A percentile compares a stretch with the other conserved stretches of the same genome.
phyloP scores from a whole-genome alignment of 345 rosid species.

The Eucalyptus camaldulensis region DNA sequence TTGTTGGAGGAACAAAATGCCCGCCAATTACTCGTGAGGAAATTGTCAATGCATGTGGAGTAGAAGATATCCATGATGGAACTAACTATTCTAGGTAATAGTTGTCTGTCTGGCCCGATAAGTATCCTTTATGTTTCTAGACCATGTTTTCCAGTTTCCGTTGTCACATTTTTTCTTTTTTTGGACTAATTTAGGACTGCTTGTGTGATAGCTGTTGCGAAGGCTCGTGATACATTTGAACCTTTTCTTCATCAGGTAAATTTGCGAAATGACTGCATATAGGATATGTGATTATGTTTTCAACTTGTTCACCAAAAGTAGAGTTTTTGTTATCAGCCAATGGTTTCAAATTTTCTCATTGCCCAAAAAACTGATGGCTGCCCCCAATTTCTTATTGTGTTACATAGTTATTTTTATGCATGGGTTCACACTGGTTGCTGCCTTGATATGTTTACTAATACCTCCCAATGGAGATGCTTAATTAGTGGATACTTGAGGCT shows the following conservation, averaged over 20 bases:
- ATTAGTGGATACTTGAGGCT: background rate
- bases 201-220: conserved; percentile 95
- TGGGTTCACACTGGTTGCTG: background rate
- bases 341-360: background rate
- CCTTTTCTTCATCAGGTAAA: conserved; percentile 92
- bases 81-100: conserved; percentile 83
- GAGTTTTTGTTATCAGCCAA: background rate
- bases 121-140: background rate
- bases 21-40: conserved; percentile 90
- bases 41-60: conserved; percentile 95
- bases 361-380: background rate
- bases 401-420: background rate
- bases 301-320: background rate
- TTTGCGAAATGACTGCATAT: background rate
- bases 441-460: background rate
- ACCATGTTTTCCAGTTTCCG: background rate
- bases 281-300: background rate
- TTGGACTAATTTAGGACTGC: conserved; percentile 55
- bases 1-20: conserved; percentile 87
- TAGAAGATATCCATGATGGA: conserved; percentile 96
- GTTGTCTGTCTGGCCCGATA: background rate
- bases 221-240: conserved; percentile 92
- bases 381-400: background rate
- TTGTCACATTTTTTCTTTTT: background rate
- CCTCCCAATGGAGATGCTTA: background rate